Conservation (phyloP, 768 basidiomycete genomes). For the Mycena floridula region DNA sequence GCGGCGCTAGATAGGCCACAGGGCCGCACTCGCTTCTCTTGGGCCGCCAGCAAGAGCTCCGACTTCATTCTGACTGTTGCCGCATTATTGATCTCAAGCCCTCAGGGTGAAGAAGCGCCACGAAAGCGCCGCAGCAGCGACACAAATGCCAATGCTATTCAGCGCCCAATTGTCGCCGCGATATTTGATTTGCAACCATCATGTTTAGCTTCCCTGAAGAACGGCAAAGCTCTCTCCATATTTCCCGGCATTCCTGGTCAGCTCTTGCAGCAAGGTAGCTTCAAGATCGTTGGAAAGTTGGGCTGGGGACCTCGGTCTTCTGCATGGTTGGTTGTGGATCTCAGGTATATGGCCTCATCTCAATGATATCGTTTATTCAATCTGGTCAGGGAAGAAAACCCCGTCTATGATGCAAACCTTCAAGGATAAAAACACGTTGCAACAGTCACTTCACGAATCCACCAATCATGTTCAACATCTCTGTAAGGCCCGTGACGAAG, state of each 20-base stretch:
- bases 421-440: slow-evolving; percentile 1
- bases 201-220: slow-evolving; percentile 14
- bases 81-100: too few relatives aligned
- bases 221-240: slow-evolving; percentile 11
- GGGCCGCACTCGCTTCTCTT: too few relatives aligned
- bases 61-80: too few relatives aligned
- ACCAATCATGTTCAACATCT: background rate
- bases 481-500: too few relatives aligned
- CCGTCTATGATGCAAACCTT: background rate
- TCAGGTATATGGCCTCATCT: background rate
- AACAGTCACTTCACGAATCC: slow-evolving; percentile 1
- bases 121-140: too few relatives aligned
- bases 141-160: too few relatives aligned
- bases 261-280: slow-evolving; percentile 25
- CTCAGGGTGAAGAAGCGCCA: too few relatives aligned
- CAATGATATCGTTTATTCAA: too few relatives aligned
- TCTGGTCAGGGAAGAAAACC: slow-evolving; percentile 2
- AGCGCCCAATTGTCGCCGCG: background rate
- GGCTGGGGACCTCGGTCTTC: slow-evolving; percentile 43
- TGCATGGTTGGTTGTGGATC: slow-evolving; percentile 27
- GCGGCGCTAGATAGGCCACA: too few relatives aligned
- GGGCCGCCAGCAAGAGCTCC: too few relatives aligned
- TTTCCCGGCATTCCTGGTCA: slow-evolving; percentile 8
- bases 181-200: background rate
- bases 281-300: slow-evolving; percentile 43